phyloP scores from a whole-genome alignment of 192 early-diverging fungal genomes.

The Blastocladiella britannica region DNA sequence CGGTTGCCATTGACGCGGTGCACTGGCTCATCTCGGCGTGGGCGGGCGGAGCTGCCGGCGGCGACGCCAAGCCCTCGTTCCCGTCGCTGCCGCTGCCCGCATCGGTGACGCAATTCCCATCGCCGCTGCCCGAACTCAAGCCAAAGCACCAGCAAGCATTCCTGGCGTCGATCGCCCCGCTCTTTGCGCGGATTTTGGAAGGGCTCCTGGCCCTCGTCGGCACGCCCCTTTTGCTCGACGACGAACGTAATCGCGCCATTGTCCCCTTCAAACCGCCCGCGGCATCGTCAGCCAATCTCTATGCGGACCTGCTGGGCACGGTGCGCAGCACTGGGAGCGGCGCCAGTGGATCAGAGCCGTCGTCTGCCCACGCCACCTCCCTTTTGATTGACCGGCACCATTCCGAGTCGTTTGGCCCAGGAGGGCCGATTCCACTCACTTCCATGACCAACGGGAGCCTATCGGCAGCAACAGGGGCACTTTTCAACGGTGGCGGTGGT shows the following conservation, averaged over 20 bases:
- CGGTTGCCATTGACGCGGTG: slow-evolving; percentile 52
- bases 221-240: not conserved
- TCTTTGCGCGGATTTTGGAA: not conserved
- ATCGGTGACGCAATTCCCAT: slow-evolving; percentile 10
- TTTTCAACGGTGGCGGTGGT: slow-evolving; percentile 6
- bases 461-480: slow-evolving; percentile 4
- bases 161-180: not conserved
- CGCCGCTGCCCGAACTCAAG: not conserved
- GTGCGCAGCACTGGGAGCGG: too few relatives aligned
- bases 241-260: not conserved
- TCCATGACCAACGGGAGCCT: slow-evolving; percentile 28
- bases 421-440: slow-evolving; percentile 19
- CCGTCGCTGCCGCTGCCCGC: slow-evolving; percentile 14
- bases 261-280: too few relatives aligned
- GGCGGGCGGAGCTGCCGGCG: slow-evolving; percentile 20
- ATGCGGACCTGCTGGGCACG: too few relatives aligned
- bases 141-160: not conserved
- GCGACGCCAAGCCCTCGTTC: slow-evolving; percentile 21
- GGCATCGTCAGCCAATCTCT: too few relatives aligned
- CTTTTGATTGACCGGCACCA: not conserved
- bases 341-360: too few relatives aligned
- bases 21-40: slow-evolving; percentile 53
- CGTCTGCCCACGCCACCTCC: not conserved
- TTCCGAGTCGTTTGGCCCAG: slow-evolving; percentile 32
- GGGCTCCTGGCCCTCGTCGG: not conserved